Evolutionary conservation across 2,329 filamentous ascomycete species (phyloP).

Genomic region (Mycocentrospora acerina): DNA sequence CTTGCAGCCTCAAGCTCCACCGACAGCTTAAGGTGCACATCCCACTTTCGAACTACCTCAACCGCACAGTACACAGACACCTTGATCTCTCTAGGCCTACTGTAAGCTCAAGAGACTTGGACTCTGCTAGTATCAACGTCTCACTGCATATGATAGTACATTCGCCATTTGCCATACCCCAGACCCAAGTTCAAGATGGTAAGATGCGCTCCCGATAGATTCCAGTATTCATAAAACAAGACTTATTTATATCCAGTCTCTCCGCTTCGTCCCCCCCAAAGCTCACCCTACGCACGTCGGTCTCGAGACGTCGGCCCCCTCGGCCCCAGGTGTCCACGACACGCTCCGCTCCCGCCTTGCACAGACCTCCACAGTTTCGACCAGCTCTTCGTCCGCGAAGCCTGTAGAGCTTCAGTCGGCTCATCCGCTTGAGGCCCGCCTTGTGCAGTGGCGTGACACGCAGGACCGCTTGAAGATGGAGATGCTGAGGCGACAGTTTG

Average conservation of each 20-base stretch:
- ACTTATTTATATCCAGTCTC: slow-evolving; percentile 56
- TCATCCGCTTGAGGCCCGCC: slow-evolving; percentile 89
- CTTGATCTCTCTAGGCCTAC: neutral
- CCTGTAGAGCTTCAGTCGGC: slow-evolving; percentile 59
- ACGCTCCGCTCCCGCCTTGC: slow-evolving; percentile 83
- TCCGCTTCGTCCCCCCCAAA: slow-evolving; percentile 81
- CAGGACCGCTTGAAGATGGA: slow-evolving; percentile 89
- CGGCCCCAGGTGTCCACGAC: slow-evolving; percentile 90
- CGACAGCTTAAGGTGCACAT: slow-evolving; percentile 15
- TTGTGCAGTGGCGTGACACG: slow-evolving; percentile 85
- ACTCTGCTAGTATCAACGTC: too few relatives aligned
- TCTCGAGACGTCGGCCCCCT: slow-evolving; percentile 68
- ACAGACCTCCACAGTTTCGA: slow-evolving; percentile 47
- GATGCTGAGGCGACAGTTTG: slow-evolving; percentile 80
- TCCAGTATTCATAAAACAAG: neutral
- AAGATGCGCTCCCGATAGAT: slow-evolving; percentile 1
- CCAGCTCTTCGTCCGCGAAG: slow-evolving; percentile 23
- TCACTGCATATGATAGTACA: too few relatives aligned
- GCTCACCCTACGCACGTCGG: slow-evolving; percentile 60
- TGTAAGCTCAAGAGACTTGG: neutral
- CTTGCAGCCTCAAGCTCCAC: slow-evolving; percentile 31
- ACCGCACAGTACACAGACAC: neutral
- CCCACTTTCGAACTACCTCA: neutral
- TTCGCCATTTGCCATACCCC: neutral
- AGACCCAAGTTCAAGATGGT: slow-evolving; percentile 13